Percentiles rank a stretch among this genome's conserved stretches.
Conservation (phyloP, 106 monocot species). For the Dioscorea alata region DNA sequence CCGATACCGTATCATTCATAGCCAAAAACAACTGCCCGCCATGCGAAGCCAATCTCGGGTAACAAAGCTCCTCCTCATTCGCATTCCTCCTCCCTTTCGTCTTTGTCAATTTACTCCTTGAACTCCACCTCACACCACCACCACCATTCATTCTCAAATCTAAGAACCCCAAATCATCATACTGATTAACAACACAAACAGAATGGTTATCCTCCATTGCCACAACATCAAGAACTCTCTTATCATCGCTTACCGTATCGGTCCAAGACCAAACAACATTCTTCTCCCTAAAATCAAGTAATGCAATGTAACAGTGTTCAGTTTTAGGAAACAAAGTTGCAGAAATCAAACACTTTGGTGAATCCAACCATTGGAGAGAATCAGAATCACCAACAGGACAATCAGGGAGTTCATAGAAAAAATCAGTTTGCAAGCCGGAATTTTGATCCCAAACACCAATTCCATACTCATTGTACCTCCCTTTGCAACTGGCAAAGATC, state of each 20-base stretch:
- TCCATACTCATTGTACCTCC: constrained; percentile 80
- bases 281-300: constrained; percentile 71
- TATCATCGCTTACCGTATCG: constrained; percentile 55
- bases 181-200: constrained; percentile 87
- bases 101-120: constrained; percentile 76
- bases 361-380: constrained; percentile 71
- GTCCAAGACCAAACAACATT: constrained; percentile 68
- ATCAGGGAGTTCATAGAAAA: constrained; percentile 70
- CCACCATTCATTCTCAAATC: constrained; percentile 48
- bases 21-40: constrained; percentile 79
- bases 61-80: constrained; percentile 80
- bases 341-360: constrained; percentile 50
- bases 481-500: constrained; percentile 86
- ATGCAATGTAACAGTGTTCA: constrained; percentile 69
- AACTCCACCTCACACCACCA: constrained; percentile 76
- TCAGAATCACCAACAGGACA: constrained; percentile 76
- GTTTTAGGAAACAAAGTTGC: constrained; percentile 75
- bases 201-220: constrained; percentile 66
- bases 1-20: constrained; percentile 84
- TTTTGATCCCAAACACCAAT: constrained; percentile 73
- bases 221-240: constrained; percentile 76
- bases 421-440: constrained; percentile 52
- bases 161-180: constrained; percentile 84
- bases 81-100: constrained; percentile 49
- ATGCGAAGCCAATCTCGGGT: constrained; percentile 65